Conservation (phyloP, 2,329 filamentous ascomycete species). For the Pseudocercospora vitis region DNA sequence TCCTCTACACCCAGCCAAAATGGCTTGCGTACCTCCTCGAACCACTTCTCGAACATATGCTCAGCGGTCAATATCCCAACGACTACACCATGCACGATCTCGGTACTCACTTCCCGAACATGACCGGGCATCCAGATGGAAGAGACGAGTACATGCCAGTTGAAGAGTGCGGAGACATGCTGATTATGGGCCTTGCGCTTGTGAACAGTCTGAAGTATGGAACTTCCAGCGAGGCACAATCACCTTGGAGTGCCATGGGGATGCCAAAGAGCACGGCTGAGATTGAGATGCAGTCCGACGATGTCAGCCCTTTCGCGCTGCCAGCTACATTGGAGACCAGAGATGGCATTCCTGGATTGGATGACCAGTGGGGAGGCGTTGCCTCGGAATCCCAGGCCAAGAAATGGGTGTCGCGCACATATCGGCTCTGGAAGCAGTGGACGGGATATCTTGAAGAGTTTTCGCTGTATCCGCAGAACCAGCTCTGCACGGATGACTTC, state of each 20-base stretch:
- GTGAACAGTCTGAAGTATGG: constrained; percentile 71
- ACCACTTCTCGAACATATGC: constrained; percentile 76
- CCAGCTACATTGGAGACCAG: constrained; percentile 47
- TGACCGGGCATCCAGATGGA: constrained; percentile 71
- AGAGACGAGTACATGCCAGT: constrained; percentile 74
- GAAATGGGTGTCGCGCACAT: constrained; percentile 68
- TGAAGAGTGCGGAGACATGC: constrained; percentile 78
- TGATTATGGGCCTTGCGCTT: constrained; percentile 64
- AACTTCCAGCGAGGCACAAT: constrained; percentile 56
- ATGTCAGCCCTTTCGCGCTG: constrained; percentile 50
- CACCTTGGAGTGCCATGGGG: constrained; percentile 57
- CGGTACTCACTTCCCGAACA: constrained; percentile 70
- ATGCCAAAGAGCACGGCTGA: constrained; percentile 19
- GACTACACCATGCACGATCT: constrained; percentile 77
- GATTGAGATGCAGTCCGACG: constrained; percentile 31
- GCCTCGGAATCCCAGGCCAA: constrained; percentile 59
- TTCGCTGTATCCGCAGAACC: constrained; percentile 70
- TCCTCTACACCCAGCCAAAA: constrained; percentile 77
- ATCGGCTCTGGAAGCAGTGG: constrained; percentile 74
- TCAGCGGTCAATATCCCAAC: constrained; percentile 81
- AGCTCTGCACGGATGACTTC: constrained; percentile 82
- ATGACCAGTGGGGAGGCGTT: constrained; percentile 58
- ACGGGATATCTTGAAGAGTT: constrained; percentile 75
- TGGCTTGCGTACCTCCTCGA: constrained; percentile 80
- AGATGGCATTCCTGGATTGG: constrained; percentile 58